Evolutionary conservation across 2,329 filamentous ascomycete species (phyloP).

Genomic region (Trichoderma koningiopsis): DNA sequence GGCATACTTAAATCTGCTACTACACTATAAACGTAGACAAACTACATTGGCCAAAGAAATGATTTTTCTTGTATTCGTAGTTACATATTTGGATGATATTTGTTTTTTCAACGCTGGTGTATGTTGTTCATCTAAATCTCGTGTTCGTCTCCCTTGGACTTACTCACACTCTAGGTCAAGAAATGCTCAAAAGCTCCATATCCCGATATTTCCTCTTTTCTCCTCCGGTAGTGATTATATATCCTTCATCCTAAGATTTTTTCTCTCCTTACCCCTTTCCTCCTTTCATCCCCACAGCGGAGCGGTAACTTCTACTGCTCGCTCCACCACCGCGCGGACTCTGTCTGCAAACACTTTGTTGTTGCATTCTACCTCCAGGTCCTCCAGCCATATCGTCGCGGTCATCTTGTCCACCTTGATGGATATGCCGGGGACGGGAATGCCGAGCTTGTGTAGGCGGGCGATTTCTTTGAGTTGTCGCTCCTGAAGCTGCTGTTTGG

Average conservation of each 20-base stretch:
- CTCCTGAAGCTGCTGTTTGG: constrained; percentile 48
- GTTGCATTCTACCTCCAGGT: constrained; percentile 83
- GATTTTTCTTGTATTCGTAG: not conserved
- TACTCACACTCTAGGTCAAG: not conserved
- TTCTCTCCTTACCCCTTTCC: too few species aligned
- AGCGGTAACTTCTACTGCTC: constrained; percentile 83
- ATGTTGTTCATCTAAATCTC: not conserved
- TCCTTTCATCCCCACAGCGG: constrained; percentile 62
- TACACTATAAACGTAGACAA: not conserved
- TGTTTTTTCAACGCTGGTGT: not conserved
- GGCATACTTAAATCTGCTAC: not conserved
- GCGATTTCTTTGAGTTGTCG: constrained; percentile 71
- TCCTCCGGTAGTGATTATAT: not conserved
- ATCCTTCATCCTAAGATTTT: not conserved
- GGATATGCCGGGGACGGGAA: constrained; percentile 85
- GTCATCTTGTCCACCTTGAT: constrained; percentile 86
- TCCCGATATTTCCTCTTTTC: not conserved
- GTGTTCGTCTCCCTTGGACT: not conserved
- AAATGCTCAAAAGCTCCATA: not conserved
- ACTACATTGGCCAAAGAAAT: not conserved
- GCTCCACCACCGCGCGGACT: constrained; percentile 85
- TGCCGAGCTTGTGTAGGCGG: constrained; percentile 78
- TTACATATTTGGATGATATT: not conserved
- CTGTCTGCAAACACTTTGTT: constrained; percentile 79
- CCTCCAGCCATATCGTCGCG: constrained; percentile 89